phyloP scores from a whole-genome alignment of 2,329 filamentous ascomycete genomes.

The Penicillium paneum region DNA sequence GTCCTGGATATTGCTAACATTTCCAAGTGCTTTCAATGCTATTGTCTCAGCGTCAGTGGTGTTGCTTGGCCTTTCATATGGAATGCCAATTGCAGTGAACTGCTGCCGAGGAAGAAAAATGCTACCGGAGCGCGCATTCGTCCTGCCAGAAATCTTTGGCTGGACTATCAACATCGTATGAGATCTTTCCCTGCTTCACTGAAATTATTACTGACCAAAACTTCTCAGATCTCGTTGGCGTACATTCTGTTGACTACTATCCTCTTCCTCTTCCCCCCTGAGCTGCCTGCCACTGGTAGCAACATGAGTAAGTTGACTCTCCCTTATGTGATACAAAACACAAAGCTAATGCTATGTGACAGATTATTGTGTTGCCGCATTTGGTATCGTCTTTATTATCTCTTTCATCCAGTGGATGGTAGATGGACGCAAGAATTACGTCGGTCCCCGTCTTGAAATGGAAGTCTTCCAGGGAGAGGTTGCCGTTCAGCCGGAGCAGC shows the following conservation, averaged over 20 bases:
- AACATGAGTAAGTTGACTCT: constrained; percentile 61
- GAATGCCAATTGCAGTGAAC: constrained; percentile 69
- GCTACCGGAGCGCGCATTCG: constrained; percentile 61
- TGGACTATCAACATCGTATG: constrained; percentile 59
- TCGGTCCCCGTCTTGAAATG: constrained; percentile 50
- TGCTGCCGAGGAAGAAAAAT: constrained; percentile 63
- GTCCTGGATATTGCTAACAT: background rate
- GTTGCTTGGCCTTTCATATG: constrained; percentile 68
- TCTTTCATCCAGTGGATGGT: constrained; percentile 59
- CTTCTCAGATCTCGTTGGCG: constrained; percentile 52
- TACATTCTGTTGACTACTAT: constrained; percentile 71
- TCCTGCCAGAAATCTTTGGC: constrained; percentile 51
- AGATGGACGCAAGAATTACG: constrained; percentile 61
- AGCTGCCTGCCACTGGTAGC: constrained; percentile 58
- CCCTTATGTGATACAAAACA: background rate
- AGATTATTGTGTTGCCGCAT: constrained; percentile 51
- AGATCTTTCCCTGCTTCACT: background rate
- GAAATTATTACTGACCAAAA: background rate
- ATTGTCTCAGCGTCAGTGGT: constrained; percentile 70
- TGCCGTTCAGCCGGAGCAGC: constrained; percentile 15
- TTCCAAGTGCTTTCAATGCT: constrained; percentile 61
- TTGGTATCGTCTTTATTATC: constrained; percentile 57
- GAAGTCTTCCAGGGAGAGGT: constrained; percentile 28
- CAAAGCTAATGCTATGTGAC: background rate
- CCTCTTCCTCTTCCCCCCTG: constrained; percentile 71